Percentiles rank a stretch among this genome's conserved stretches.
Conservation (phyloP, 1,139 yeast species). For the Pneumocystis jirovecii region DNA sequence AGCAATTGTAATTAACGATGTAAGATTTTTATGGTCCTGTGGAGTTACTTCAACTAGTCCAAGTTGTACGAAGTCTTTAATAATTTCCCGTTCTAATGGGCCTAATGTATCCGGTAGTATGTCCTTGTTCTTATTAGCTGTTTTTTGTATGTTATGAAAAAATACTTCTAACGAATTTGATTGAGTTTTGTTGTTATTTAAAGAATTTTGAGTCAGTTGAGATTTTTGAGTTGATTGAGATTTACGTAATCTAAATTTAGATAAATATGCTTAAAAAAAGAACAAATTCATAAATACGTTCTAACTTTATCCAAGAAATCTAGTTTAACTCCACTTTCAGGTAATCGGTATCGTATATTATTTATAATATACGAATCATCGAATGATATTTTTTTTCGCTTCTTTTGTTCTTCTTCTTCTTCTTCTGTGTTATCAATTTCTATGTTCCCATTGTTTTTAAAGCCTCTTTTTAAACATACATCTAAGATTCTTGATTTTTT, state of each 20-base stretch:
- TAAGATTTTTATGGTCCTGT: background rate
- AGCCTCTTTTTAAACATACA: conserved; percentile 44
- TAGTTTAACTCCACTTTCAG: conserved; percentile 56
- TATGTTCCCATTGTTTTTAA: conserved; percentile 52
- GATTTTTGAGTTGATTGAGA: background rate
- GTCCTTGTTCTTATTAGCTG: background rate
- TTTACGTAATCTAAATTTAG: background rate
- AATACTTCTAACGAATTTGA: background rate
- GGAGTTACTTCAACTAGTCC: background rate
- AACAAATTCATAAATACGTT: background rate
- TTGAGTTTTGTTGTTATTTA: background rate
- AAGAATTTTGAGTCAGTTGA: background rate
- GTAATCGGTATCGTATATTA: conserved; percentile 46
- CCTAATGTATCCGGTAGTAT: background rate
- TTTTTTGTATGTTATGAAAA: background rate
- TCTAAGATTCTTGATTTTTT: conserved; percentile 41
- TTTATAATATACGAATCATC: conserved; percentile 23
- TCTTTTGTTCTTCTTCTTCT: conserved; percentile 15
- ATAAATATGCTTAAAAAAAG: background rate
- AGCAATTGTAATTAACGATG: background rate
- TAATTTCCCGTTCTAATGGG: background rate
- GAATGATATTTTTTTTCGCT: conserved; percentile 4
- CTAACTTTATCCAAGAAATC: conserved; percentile 51
- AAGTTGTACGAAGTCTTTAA: background rate
- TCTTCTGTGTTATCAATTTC: conserved; percentile 35